phyloP scores from a whole-genome alignment of 495 filamentous ascomycete genomes.

The Amniculicola lignicola region DNA sequence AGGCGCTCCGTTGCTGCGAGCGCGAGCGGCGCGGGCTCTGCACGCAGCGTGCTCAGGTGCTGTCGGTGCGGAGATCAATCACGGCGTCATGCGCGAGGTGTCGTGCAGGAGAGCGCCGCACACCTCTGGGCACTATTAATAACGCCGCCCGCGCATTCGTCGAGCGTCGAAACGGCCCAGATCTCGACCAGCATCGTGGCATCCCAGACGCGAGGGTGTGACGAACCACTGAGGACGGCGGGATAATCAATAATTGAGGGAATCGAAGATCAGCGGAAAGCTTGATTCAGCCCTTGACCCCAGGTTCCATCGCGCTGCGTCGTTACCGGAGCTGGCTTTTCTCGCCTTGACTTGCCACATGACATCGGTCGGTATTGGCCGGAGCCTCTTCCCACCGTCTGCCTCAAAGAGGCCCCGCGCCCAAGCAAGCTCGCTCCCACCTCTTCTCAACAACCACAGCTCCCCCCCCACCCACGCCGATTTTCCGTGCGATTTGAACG shows the following conservation, averaged over 20 bases:
- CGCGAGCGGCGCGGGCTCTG: too few species aligned
- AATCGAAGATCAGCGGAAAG: constrained; percentile 29
- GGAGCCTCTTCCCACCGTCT: background rate
- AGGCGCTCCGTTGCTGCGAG: too few species aligned
- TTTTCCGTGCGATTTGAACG: constrained; percentile 17
- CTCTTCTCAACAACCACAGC: background rate
- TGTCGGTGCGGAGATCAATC: too few species aligned
- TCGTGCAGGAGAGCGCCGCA: background rate
- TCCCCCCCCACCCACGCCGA: background rate
- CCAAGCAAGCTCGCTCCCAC: background rate
- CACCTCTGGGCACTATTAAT: constrained; percentile 11
- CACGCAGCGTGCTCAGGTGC: too few species aligned
- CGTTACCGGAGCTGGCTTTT: too few species aligned
- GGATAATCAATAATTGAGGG: constrained; percentile 21
- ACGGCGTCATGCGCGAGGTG: background rate
- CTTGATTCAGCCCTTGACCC: constrained; percentile 24
- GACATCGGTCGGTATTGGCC: constrained; percentile 9
- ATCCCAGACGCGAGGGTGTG: constrained; percentile 10
- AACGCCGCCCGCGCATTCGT: constrained; percentile 20
- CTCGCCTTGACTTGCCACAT: constrained; percentile 13
- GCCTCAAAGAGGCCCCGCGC: constrained; percentile 14
- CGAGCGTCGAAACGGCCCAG: constrained; percentile 1
- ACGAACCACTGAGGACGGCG: constrained; percentile 11
- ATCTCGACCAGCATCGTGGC: constrained; percentile 2
- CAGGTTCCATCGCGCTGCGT: background rate